Evolutionary conservation across 2,329 filamentous ascomycete genomes (phyloP), one percentile per base, ranked within the genome.

Genomic region (Lachnellula subtilissima): DNA sequence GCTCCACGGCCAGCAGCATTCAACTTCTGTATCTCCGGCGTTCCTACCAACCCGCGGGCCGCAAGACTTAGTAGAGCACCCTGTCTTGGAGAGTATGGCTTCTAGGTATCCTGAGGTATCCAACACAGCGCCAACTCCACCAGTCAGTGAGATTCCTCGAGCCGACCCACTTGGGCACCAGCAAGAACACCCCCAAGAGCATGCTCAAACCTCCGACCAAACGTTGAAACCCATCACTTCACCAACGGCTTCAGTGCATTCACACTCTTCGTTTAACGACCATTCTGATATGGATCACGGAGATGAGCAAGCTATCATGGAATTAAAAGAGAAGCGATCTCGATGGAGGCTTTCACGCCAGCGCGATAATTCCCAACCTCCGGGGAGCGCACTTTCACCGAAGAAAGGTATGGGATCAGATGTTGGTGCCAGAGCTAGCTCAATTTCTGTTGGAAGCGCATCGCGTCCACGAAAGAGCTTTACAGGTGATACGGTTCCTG

Each of bases 251-350:
- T 96, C 91, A 0, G 78, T 91, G 56, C 80, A 80, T 50, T 83
- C 82, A 0, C 79, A 80, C 47, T 82, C 81, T 0, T 84, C 81
- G 2, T 83, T 85, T 61, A 94, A 93, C 23, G 91, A 95, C 62
- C 84, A 86, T 22, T 96, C 91, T 0, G 91, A 96, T 67, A 69
- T 85, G 32, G 91, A 96, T 60, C 85, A 88, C 58, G 71, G 79
- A 9, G 89, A 91, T 28, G 88, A 91, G 35, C 64, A 72, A 0
- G 65, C 68, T 6, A 60, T 63, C 36, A 66, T 83, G 14, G 85
- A 88, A 52, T 85, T 81, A 64, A 85, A 88, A 52, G 88, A 85
- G 71, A 88, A 86, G 66, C 83, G 80, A 56, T 84, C 87, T 28
- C 83, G 82, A 76, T 90, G 91, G 76, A 78, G 91, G 52, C 87